Base-by-base conservation (phyloP, 2,329 filamentous ascomycete species). In the Penicillium sp. region DNA sequence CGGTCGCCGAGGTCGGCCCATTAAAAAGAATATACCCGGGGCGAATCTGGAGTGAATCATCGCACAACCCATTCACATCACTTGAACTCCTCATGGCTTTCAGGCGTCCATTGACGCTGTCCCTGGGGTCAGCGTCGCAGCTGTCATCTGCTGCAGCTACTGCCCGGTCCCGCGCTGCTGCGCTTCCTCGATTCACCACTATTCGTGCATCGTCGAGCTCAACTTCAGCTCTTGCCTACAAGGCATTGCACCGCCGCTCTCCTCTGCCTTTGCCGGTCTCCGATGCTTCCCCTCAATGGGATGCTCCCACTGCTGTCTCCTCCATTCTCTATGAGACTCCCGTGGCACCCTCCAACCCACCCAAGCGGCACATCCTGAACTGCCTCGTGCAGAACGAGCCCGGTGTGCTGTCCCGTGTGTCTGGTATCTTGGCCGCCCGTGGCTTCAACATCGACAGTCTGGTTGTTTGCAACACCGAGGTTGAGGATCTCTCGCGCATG, bases 401-500 rank as follows among this genome's bases (percentile, higher is more conserved):
- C 13, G 94, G 94, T 79, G 94, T 99, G 56, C 82, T 99, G 57
- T 97, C 93, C 51, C 92, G 94, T 59, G 91, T 99, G 10, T 97
- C 94, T 1, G 94, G 94, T 54, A 97, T 99, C 72, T 82, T 99
- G 34, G 94, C 94, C 13, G 94, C 94, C 43, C 87, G 94, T 58
- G 94, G 94, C 64, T 99, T 99, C 86, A 99, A 99, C 81, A 99
- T 99, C 70, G 94, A 99, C 83, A 96, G 90, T 53, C 82, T 99
- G 62, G 94, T 99, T 54, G 94, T 99, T 60, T 99, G 94, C 82
- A 94, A 90, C 77, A 99, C 94, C 61, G 94, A 99, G 78, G 92
- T 99, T 27, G 90, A 93, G 68, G 94, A 99, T 71, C 83, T 99
- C 52, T 96, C 91, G 34, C 92, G 94, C 72, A 99, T 99, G 94